Base-by-base conservation (phyloP, 495 filamentous ascomycete genomes). In the Penicillium diatomitis region DNA sequence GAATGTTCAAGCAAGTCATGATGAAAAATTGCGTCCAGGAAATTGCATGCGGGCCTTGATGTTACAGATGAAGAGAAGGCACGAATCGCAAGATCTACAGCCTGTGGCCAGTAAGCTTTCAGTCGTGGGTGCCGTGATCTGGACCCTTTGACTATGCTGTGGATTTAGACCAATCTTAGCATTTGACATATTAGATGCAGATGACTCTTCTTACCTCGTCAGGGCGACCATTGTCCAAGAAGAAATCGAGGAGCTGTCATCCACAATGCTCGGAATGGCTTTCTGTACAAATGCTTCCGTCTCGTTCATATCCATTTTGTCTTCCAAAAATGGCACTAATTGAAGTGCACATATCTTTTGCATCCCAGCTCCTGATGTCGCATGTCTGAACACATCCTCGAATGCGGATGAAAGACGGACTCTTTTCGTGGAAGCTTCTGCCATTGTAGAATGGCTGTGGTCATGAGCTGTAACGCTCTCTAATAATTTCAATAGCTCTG, bases 1-100 rank as follows among this genome's bases (percentile, higher is more conserved):
- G 81, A 73, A 50, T 85, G 82, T 6, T 81, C 67, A 34, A 94
- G 62, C 9, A 89, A 65, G 4, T 80, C 71, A 34, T 66, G 67
- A 38, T 81, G 71, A 4, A 96, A 56, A 38, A 96, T 73, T 27
- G 77, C 68, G 42, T 80, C 64, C 62, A 95, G 76, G 6, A 95
- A 67, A 56, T 87, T 76, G 55, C 88, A 91, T 37, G 92, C 88
- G 47, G 86, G 80, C 49, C 92, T 82, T 41, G 85, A 92, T 8
- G 80, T 87, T 3, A 70, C 61, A 38, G 82, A 74, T 31, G 86
- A 83, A 37, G 82, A 84, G 30, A 92, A 71, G 48, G 79, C 78
- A 31, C 90, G 80, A 38, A 77, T 76, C 31, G 84, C 77, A 7
- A 88, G 66, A 47, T 89, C 83, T 85, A 89, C 94, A 35, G 80